phyloP scores from a whole-genome alignment of 2,329 filamentous ascomycete species.

The Hymenoscyphus repandus region DNA sequence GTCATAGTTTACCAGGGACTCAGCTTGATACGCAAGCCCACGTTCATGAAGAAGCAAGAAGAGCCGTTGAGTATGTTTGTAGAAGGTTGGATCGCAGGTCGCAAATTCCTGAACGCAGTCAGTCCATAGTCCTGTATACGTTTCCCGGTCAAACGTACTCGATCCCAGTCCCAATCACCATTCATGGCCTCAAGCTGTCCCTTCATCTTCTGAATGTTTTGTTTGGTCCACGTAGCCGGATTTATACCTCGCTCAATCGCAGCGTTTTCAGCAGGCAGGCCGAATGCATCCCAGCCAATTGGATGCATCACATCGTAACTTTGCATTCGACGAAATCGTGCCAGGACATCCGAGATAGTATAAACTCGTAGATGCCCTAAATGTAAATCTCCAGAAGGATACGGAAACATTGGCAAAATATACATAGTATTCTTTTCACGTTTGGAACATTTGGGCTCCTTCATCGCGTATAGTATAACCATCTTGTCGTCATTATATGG shows the following conservation, averaged over 20 bases:
- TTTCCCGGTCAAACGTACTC: slow-evolving; percentile 49
- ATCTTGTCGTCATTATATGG: too few relatives aligned
- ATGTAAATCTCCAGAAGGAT: slow-evolving; percentile 81
- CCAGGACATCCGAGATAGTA: slow-evolving; percentile 81
- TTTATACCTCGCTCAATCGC: slow-evolving; percentile 77
- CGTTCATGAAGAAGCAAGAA: slow-evolving; percentile 72
- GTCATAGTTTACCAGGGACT: slow-evolving; percentile 85
- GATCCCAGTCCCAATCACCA: slow-evolving; percentile 76
- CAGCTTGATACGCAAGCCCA: slow-evolving; percentile 75
- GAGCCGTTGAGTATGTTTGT: slow-evolving; percentile 82
- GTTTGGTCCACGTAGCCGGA: slow-evolving; percentile 71
- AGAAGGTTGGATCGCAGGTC: slow-evolving; percentile 80
- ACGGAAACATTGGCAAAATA: slow-evolving; percentile 88
- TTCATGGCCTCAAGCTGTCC: slow-evolving; percentile 74
- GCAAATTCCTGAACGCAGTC: slow-evolving; percentile 60
- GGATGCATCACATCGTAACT: slow-evolving; percentile 74
- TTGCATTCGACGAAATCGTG: slow-evolving; percentile 69
- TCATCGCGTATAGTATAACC: too few relatives aligned
- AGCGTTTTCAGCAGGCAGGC: slow-evolving; percentile 85
- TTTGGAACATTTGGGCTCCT: neutral
- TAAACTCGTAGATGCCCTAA: slow-evolving; percentile 86
- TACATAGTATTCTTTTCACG: slow-evolving; percentile 44
- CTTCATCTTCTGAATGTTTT: slow-evolving; percentile 83
- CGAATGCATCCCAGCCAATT: slow-evolving; percentile 96
- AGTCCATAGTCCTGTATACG: slow-evolving; percentile 7